Conservation (phyloP, 2,329 filamentous ascomycete genomes). For the Alternaria gaisen region DNA sequence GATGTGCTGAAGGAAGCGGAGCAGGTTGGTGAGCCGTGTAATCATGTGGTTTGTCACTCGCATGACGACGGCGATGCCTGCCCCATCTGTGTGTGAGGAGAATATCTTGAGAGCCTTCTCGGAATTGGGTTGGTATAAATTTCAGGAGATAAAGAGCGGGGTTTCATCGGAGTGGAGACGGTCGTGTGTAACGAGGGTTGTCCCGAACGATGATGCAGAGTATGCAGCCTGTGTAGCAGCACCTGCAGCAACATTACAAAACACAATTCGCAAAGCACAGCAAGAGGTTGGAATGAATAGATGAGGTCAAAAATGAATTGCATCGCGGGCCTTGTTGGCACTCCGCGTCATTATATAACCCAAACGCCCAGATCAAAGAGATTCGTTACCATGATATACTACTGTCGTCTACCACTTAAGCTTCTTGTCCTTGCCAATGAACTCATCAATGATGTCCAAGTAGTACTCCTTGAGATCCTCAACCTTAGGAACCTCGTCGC, state of each 20-base stretch:
- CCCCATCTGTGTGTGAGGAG: not conserved
- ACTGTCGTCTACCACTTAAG: conserved; percentile 69
- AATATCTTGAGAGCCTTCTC: not conserved
- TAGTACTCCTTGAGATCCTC: conserved; percentile 74
- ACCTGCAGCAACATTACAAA: not conserved
- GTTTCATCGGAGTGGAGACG: not conserved
- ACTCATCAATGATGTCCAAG: conserved; percentile 69
- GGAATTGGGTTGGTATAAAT: not conserved
- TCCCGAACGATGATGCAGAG: not conserved
- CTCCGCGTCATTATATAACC: conserved; percentile 11
- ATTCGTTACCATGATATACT: conserved; percentile 2
- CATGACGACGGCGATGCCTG: not conserved
- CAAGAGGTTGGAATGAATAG: not conserved
- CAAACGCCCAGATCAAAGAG: conserved; percentile 10
- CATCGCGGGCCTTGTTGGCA: conserved; percentile 26
- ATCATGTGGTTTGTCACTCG: not conserved
- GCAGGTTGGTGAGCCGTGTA: not conserved
- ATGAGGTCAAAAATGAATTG: not conserved
- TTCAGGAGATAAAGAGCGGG: not conserved
- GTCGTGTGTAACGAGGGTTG: not conserved
- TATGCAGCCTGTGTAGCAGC: not conserved
- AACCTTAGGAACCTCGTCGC: conserved; percentile 77
- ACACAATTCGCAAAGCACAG: not conserved
- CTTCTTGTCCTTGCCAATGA: conserved; percentile 70
- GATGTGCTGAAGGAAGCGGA: not conserved